These are phyloP conservation scores for Pythium phragmiticola DNA, from an alignment of 352 stramenopile species.

Conservation along the genomic window DNA sequence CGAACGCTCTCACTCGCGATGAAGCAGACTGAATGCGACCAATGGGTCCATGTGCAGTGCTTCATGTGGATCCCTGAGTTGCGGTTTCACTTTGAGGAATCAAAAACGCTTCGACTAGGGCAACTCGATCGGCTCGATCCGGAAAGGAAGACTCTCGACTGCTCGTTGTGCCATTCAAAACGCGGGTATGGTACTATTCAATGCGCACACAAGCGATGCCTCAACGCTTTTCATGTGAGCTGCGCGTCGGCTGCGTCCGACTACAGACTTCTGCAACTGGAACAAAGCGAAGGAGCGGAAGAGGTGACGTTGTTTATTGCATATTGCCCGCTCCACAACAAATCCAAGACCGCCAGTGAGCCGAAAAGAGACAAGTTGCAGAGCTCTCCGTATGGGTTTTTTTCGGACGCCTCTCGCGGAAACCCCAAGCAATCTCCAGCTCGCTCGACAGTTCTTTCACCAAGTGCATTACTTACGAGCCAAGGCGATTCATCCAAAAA, in stretches of 20 bases:
- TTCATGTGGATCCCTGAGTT: conserved; percentile 87
- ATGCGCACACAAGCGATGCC: conserved; percentile 69
- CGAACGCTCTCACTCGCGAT: conserved; percentile 45
- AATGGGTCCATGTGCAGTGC: conserved; percentile 84
- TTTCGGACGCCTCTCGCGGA: background rate
- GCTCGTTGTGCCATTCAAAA: conserved; percentile 66
- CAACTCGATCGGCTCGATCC: conserved; percentile 47
- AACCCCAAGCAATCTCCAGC: background rate
- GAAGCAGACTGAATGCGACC: conserved; percentile 58
- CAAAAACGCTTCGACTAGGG: conserved; percentile 42
- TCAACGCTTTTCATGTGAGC: conserved; percentile 79
- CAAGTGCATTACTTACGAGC: conserved; percentile 52
- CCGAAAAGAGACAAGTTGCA: background rate
- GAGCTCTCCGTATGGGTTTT: background rate
- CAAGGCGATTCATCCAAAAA: conserved; percentile 53
- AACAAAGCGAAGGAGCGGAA: conserved; percentile 30
- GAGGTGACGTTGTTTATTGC: conserved; percentile 59
- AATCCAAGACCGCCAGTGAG: conserved; percentile 27
- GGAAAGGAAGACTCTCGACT: conserved; percentile 63
- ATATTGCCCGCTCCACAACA: conserved; percentile 64
- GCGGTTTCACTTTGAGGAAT: conserved; percentile 34
- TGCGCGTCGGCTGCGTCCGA: conserved; percentile 56
- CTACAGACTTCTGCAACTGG: conserved; percentile 62
- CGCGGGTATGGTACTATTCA: conserved; percentile 68
- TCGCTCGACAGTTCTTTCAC: conserved; percentile 30